Evolutionary conservation across 805 yeast species (phyloP).

Genomic region (Torulaspora indica): DNA sequence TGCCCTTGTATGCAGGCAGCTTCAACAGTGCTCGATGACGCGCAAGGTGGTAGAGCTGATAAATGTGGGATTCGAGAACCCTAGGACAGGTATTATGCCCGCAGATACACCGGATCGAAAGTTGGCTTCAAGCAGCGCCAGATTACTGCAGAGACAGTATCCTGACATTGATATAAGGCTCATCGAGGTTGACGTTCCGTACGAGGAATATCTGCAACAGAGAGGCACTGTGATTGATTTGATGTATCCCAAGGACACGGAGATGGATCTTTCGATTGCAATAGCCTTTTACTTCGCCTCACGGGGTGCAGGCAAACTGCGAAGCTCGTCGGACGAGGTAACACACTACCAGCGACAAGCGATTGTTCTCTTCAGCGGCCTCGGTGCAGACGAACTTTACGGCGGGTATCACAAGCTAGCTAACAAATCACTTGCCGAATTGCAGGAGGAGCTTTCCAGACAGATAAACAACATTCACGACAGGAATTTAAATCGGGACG

Average conservation of each 20-base stretch:
- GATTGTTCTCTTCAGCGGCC: slow-evolving; percentile 78
- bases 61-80: slow-evolving; percentile 90
- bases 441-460: slow-evolving; percentile 55
- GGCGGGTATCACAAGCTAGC: slow-evolving; percentile 92
- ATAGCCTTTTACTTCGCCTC: slow-evolving; percentile 93
- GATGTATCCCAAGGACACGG: slow-evolving; percentile 82
- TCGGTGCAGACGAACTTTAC: slow-evolving; percentile 95
- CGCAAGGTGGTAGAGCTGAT: slow-evolving; percentile 57
- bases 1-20: slow-evolving; percentile 39
- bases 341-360: slow-evolving; percentile 48
- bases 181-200: slow-evolving; percentile 69
- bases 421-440: slow-evolving; percentile 39
- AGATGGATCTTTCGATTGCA: slow-evolving; percentile 94
- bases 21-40: slow-evolving; percentile 22
- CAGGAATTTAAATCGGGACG: slow-evolving; percentile 87
- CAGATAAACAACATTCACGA: slow-evolving; percentile 73
- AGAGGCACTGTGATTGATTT: slow-evolving; percentile 52
- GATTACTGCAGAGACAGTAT: slow-evolving; percentile 43
- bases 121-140: slow-evolving; percentile 63
- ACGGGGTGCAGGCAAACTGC: slow-evolving; percentile 44
- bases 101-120: slow-evolving; percentile 80
- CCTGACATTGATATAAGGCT: slow-evolving; percentile 43
- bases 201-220: slow-evolving; percentile 53
- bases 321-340: slow-evolving; percentile 15
- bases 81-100: slow-evolving; percentile 60